phyloP scores from a whole-genome alignment of 2,329 filamentous ascomycete genomes.

The Sordariomycetes sp. region DNA sequence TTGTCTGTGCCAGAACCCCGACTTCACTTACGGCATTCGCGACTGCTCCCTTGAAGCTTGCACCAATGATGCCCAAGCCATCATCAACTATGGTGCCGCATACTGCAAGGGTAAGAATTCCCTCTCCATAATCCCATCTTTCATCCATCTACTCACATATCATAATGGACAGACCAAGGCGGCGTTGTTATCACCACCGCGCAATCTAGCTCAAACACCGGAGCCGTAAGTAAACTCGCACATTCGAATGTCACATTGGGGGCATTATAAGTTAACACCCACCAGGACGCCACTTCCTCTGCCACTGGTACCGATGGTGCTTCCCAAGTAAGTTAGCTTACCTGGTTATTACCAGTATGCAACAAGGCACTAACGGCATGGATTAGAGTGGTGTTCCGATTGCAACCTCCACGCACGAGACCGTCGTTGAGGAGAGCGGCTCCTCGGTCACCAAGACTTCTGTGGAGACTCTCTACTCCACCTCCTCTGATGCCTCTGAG shows the following conservation, averaged over 20 bases:
- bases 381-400: neutral
- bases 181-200: slow-evolving; percentile 2
- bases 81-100: slow-evolving; percentile 22
- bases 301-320: neutral
- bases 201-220: slow-evolving; percentile 1
- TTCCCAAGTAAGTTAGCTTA: neutral
- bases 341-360: neutral
- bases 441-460: slow-evolving; percentile 7
- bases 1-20: slow-evolving; percentile 31
- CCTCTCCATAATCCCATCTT: neutral
- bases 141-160: neutral
- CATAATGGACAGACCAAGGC: neutral
- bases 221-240: neutral
- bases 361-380: neutral
- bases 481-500: neutral
- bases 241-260: neutral
- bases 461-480: neutral
- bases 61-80: slow-evolving; percentile 16
- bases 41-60: slow-evolving; percentile 35
- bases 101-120: slow-evolving; percentile 22
- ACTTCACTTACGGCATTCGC: slow-evolving; percentile 35
- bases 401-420: slow-evolving; percentile 1
- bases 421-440: slow-evolving; percentile 2
- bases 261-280: neutral
- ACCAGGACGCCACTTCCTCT: neutral